Conservation (phyloP, 139 green algal genomes). For the Picochlorum sp. region DNA sequence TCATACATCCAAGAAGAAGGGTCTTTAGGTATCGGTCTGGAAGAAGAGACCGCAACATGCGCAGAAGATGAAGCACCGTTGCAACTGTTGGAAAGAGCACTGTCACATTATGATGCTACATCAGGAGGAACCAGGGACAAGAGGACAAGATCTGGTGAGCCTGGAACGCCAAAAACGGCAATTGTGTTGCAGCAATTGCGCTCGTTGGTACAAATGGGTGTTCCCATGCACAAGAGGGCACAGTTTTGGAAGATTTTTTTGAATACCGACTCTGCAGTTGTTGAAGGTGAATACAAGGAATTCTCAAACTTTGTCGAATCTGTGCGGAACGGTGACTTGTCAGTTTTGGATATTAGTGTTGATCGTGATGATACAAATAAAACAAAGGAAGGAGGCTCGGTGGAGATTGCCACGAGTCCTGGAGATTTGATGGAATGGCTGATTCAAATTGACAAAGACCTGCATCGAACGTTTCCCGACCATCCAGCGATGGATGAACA, state of each 20-base stretch:
- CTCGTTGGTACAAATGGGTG: slow-evolving; percentile 36
- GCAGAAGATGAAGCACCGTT: not conserved
- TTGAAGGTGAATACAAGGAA: slow-evolving; percentile 27
- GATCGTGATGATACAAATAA: not conserved
- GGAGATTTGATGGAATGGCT: slow-evolving; percentile 29
- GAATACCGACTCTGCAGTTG: slow-evolving; percentile 18
- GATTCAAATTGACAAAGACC: slow-evolving; percentile 74
- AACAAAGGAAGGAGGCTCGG: not conserved
- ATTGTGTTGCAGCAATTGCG: slow-evolving; percentile 23
- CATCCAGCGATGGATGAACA: slow-evolving; percentile 52
- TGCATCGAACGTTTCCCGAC: slow-evolving; percentile 65
- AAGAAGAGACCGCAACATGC: not conserved
- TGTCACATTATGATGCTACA: not conserved
- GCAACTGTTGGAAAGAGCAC: not conserved
- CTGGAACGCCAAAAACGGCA: too few species aligned
- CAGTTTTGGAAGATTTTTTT: slow-evolving; percentile 48
- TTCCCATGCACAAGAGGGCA: slow-evolving; percentile 21
- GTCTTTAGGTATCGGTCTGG: too few species aligned
- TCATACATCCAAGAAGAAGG: not conserved
- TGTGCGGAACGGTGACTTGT: too few species aligned
- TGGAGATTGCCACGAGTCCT: not conserved
- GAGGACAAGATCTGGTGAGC: too few species aligned
- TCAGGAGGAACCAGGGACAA: not conserved
- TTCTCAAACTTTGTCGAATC: too few species aligned
- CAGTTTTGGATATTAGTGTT: too few species aligned